Evolutionary conservation across 768 basidiomycete genomes (phyloP), one percentile per base, ranked within the genome.

Genomic region (Lactarius hengduanensis): DNA sequence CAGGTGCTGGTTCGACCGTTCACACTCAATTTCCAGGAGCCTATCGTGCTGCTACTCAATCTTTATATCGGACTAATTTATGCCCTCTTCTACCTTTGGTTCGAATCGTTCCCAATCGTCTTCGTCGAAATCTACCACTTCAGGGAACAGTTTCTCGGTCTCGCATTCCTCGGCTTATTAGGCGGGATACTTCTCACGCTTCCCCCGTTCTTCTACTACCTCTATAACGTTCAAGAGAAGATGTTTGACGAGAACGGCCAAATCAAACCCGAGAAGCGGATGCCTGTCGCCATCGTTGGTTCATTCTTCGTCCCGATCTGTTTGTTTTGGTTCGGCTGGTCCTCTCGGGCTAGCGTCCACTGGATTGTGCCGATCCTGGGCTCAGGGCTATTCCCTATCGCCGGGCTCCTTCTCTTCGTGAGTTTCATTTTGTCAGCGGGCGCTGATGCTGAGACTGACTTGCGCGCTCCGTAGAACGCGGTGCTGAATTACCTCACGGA

Each of bases 331-430:
- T 78, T 78, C 66, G 77, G 77, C 53, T 76, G 75, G 70, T 70
- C 75, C 8, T 66, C 73, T n/a, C 70, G 67, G 1, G 30, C 73
- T 9, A 71, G 63, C 61, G 61, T 78, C 2, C 77, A 75, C 43
- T 78, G 78, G 78, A 78, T 78, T 40, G 73, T 73, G 9, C 76
- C 77, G 22, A 66, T 76, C 55, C 69, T 78, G 43, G 77, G 74
- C 11, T 75, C 76, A n/a, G 67, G 72, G 22, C 67, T 77, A 47
- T 76, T 75, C 63, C 64, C 73, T 18, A 69, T 71, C 10, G 73
- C 74, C 32, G 70, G 73, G 36, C 74, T 74, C 69, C 72, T 77
- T 45, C 72, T 72, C 66, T 77, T 78, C 26, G 68, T 69, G 38
- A 53, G 68, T 68, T 68, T 73, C 73, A 61, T 73, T 73, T 40